These are phyloP conservation scores for Neodidymelliopsis sp. DNA, from an alignment of 2,329 filamentous ascomycete species.

Conservation along the genomic window DNA sequence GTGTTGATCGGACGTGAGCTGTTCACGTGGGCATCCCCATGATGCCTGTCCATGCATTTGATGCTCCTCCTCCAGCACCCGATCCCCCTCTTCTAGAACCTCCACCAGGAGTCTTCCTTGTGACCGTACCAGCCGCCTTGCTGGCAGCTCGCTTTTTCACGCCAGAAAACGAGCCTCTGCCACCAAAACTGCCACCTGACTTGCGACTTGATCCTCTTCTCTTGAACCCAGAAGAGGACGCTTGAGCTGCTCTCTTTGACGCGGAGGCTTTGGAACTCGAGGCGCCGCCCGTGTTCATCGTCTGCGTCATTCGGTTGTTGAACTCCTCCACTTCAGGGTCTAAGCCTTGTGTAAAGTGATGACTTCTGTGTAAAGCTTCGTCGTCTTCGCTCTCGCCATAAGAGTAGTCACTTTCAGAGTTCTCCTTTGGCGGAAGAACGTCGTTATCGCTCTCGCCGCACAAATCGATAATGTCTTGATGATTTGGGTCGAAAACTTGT, in stretches of 20 bases:
- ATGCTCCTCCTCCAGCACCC: conserved; percentile 15
- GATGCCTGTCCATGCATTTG: conserved; percentile 21
- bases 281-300: conserved; percentile 22
- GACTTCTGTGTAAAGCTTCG: conserved; percentile 32
- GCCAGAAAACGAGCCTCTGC: conserved; percentile 17
- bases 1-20: neutral
- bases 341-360: conserved; percentile 36
- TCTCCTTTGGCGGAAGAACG: conserved; percentile 16
- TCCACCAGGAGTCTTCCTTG: conserved; percentile 21
- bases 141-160: conserved; percentile 28
- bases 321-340: conserved; percentile 42
- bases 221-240: conserved; percentile 24
- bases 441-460: conserved; percentile 48
- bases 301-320: conserved; percentile 37
- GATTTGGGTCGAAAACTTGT: conserved; percentile 57
- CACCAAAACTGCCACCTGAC: conserved; percentile 26
- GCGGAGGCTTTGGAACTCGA: conserved; percentile 19
- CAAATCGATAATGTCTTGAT: conserved; percentile 57
- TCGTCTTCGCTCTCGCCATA: conserved; percentile 34
- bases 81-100: conserved; percentile 18
- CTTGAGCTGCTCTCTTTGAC: conserved; percentile 26
- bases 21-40: conserved; percentile 41
- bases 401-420: conserved; percentile 28
- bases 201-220: conserved; percentile 27
- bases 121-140: conserved; percentile 14